A percentile compares a stretch with the other conserved stretches of the same genome.
phyloP scores from a whole-genome alignment of 805 yeast species.

The Zygotorulaspora danielsina region DNA sequence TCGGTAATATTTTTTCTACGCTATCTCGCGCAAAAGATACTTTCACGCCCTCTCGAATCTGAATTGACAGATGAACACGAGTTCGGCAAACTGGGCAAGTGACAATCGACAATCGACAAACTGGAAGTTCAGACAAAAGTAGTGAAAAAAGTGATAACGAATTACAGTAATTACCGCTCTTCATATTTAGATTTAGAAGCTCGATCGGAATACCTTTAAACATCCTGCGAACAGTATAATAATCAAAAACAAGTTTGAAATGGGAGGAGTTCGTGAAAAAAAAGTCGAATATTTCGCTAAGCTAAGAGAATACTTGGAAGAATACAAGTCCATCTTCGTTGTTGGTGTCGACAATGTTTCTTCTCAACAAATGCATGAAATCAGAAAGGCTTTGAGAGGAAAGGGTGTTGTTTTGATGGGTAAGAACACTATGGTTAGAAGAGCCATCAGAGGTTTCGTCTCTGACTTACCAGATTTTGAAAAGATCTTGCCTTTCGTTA shows the following conservation, averaged over 20 bases:
- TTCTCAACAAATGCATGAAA: conserved; percentile 99
- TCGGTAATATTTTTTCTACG: too few species aligned
- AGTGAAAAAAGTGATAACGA: not conserved
- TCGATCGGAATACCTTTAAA: conserved; percentile 58
- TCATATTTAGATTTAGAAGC: not conserved
- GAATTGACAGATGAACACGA: too few species aligned
- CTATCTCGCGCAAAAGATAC: too few species aligned
- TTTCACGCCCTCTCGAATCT: too few species aligned
- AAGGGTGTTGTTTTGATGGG: conserved; percentile 97
- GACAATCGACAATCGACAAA: not conserved
- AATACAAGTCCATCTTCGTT: conserved; percentile 96
- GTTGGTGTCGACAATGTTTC: conserved; percentile 99
- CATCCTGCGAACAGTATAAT: conserved; percentile 51
- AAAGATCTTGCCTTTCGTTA: conserved; percentile 89
- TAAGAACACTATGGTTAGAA: conserved; percentile 99
- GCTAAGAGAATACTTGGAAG: conserved; percentile 92
- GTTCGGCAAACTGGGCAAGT: not conserved
- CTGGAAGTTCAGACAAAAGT: not conserved
- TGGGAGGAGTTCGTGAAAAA: conserved; percentile 99
- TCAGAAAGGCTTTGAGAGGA: conserved; percentile 94
- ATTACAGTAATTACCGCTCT: too few species aligned
- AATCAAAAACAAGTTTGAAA: conserved; percentile 79
- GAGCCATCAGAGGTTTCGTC: conserved; percentile 96
- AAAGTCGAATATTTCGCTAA: conserved; percentile 92
- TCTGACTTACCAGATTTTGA: conserved; percentile 93